These are phyloP conservation scores for Mycena galopus DNA, from an alignment of 768 basidiomycete species.

Conservation along the genomic window DNA sequence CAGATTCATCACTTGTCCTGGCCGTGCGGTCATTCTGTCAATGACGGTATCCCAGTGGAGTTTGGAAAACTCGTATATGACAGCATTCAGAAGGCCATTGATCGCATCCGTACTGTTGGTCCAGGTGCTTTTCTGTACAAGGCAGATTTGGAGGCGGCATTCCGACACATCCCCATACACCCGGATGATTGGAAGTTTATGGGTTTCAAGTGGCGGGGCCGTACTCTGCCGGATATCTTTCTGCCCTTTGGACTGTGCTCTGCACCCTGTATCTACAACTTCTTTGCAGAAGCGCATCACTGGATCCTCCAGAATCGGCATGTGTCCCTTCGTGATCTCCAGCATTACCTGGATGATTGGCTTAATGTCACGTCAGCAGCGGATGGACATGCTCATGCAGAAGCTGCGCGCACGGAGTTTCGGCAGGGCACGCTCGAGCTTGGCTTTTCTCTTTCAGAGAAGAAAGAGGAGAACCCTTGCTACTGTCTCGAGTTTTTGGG, in stretches of 20 bases:
- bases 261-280: conserved; percentile 41
- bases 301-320: conserved; percentile 15
- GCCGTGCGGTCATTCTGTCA: conserved; percentile 31
- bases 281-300: conserved; percentile 17
- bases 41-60: conserved; percentile 31
- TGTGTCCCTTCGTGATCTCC: conserved; percentile 9
- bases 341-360: conserved; percentile 42
- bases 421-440: conserved; percentile 15
- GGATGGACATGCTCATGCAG: neutral
- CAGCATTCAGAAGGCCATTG: conserved; percentile 10
- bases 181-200: conserved; percentile 12
- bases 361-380: too few relatives aligned
- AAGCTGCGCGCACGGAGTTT: neutral
- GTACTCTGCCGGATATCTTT: conserved; percentile 34
- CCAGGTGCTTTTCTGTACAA: conserved; percentile 34
- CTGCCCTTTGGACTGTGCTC: conserved; percentile 40
- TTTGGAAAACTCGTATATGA: conserved; percentile 32
- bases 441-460: conserved; percentile 35
- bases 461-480: conserved; percentile 35
- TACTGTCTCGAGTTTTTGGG: conserved; percentile 38
- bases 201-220: conserved; percentile 6
- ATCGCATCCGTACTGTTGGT: conserved; percentile 22
- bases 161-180: conserved; percentile 16
- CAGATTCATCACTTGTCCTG: conserved; percentile 37
- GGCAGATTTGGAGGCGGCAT: conserved; percentile 38